A percentile compares a stretch with the other conserved stretches of the same genome.
Evolutionary conservation across 768 basidiomycete species (phyloP).

Genomic region (Boletus rubroflammeus): DNA sequence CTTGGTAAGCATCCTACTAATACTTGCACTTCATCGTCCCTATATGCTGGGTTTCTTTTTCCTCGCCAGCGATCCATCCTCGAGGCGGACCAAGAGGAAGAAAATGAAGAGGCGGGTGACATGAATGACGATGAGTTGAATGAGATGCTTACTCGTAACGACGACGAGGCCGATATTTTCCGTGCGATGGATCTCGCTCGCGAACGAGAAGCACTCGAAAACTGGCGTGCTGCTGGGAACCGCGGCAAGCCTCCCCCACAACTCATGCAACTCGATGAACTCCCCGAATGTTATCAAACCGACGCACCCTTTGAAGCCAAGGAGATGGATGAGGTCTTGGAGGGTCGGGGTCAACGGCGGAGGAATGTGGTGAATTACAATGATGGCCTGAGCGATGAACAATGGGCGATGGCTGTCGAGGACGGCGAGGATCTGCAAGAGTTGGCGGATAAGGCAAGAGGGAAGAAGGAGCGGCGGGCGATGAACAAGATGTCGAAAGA

Average conservation of each 20-base stretch:
- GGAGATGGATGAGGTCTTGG: constrained; percentile 45
- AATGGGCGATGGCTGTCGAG: constrained; percentile 85
- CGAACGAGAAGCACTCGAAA: constrained; percentile 57
- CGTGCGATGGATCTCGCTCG: constrained; percentile 79
- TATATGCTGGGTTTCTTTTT: constrained; percentile 6
- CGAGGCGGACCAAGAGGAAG: constrained; percentile 86
- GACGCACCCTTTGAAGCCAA: constrained; percentile 78
- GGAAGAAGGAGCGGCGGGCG: constrained; percentile 61
- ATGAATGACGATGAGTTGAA: constrained; percentile 96
- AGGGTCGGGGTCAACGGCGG: constrained; percentile 83
- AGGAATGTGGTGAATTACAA: constrained; percentile 87
- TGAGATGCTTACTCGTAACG: constrained; percentile 81
- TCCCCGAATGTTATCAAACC: constrained; percentile 87
- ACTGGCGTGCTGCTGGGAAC: constrained; percentile 71
- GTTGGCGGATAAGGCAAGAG: constrained; percentile 59
- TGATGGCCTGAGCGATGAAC: constrained; percentile 91
- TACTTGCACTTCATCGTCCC: not conserved
- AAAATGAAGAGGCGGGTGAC: constrained; percentile 85
- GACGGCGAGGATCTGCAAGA: constrained; percentile 80
- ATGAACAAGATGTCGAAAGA: constrained; percentile 58
- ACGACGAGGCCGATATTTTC: constrained; percentile 75
- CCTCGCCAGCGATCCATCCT: constrained; percentile 73
- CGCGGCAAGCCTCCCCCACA: constrained; percentile 72
- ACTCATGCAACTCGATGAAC: constrained; percentile 83
- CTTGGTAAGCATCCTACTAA: constrained; percentile 49